Conservation (phyloP, 768 basidiomycete species). For the Leccinum subgranulosum region DNA sequence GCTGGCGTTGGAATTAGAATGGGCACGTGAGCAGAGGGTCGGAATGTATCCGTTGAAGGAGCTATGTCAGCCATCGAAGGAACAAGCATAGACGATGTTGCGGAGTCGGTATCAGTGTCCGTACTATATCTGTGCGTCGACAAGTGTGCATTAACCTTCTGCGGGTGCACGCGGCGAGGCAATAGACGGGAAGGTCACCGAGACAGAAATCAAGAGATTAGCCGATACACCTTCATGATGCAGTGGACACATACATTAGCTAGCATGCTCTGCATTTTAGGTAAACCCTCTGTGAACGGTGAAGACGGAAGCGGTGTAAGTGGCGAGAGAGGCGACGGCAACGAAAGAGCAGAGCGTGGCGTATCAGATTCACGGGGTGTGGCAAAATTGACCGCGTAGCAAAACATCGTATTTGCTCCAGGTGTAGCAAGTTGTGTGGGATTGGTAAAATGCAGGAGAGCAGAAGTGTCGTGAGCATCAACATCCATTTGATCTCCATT, state of each 20-base stretch:
- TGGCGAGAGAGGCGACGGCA: conserved; percentile 35
- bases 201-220: not conserved
- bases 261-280: conserved; percentile 11
- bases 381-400: conserved; percentile 27
- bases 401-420: conserved; percentile 10
- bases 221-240: not conserved
- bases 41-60: not conserved
- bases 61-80: conserved; percentile 1
- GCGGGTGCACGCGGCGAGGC: not conserved
- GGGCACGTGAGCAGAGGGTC: not conserved
- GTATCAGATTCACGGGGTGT: conserved; percentile 20
- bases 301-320: conserved; percentile 54
- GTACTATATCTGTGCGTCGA: not conserved
- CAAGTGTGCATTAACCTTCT: conserved; percentile 3
- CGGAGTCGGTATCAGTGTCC: not conserved
- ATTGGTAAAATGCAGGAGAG: conserved; percentile 24
- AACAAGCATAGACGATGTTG: not conserved
- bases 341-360: not conserved
- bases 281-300: conserved; percentile 26
- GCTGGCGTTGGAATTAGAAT: not conserved
- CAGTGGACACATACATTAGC: conserved; percentile 16
- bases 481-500: conserved; percentile 25
- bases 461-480: conserved; percentile 14
- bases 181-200: not conserved
- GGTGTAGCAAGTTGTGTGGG: conserved; percentile 4